Evolutionary conservation across 306 rosid species (phyloP), one percentile per base, ranked within the genome.

Genomic region (Gastrolobium bilobum): DNA sequence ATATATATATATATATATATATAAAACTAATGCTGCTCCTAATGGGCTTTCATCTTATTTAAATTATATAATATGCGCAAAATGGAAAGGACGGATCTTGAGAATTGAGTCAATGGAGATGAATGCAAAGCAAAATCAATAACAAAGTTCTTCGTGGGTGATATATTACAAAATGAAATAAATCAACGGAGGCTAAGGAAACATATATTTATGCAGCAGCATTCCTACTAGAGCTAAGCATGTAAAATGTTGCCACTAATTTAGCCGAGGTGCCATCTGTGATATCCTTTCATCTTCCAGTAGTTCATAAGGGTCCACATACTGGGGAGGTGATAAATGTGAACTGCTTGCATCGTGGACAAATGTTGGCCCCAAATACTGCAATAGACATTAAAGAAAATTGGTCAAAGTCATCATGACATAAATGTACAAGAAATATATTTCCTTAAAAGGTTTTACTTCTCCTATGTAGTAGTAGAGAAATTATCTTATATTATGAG

Each of bases 271-370:
- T 30, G 94, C 92, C 29, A 84, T 88, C 85, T 89, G 90, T 29
- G 97, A 90, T 71, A 94, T 91, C 85, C 98, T 91, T 59, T 94
- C 98, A 39, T 94, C 98, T 83, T 92, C 97, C 61, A 94, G 83
- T 69, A 92, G 97, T 65, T 84, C 94, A 73, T 90, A 94, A 26
- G 98, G 98, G 86, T 94, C 97, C 57, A 92, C 84, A 66, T 92
- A 94, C 35, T 75, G 95, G 15, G 94, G 97, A 6, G 97, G 87
- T 38, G 93, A 88, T 34, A 85, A 40, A 20, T 93, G 80, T 57
- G 79, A 66, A 71, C 69, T 46, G 90, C 86, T 86, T 73, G 76
- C 98, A 38, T 90, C 95, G 10, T 94, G 98, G 56, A 92, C 83
- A 85, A 94, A 90, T 48, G 82, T 69, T 8, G 97, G 78, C 84